Base-by-base conservation (phyloP, 2,329 filamentous ascomycete species). In the Phialophora macrospora region DNA sequence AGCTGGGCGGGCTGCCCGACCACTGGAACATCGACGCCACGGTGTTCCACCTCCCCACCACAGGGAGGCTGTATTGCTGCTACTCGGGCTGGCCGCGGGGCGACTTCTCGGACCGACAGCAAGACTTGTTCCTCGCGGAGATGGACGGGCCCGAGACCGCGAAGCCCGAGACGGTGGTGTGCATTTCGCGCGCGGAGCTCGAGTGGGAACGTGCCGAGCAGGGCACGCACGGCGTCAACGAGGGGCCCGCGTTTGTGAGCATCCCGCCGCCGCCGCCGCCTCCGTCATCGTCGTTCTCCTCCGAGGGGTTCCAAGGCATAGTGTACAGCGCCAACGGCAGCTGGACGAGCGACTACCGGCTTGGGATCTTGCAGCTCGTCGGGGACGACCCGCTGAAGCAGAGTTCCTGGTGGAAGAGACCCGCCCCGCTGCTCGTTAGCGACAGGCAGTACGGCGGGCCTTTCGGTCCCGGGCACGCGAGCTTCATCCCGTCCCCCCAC, bases 21-120 rank as follows among this genome's bases (percentile, higher is more conserved):
- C 69, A 72, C 48, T 72, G 71, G 70, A 61, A 65, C 26, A 72
- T 72, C 48, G 70, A 72, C 49, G 69, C 67, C 2, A 72, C 70
- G 8, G 70, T 72, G 4, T 72, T 72, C 57, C 24, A 24, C 14
- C 60, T 64, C 1, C 30, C 9, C 7, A 8, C 38, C 8, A 64
- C 56, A 3, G 20, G 20, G 17, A 62, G 48, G 41, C 46, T 68
- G 28, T 72, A 69, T 38, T 63, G 66, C 55, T 72, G 70, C 49
- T 72, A 70, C 59, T 70, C 66, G 11, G 69, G 68, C 20, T 72
- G 71, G 71, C 71, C 71, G 38, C 28, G 65, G 9, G 67, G 66
- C 34, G 71, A 72, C 52, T 41, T 64, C 28, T 71, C 68, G 8
- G 71, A 72, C 49, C 68, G 65, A 8, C 67, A 72, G 46, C 71